phyloP scores from a whole-genome alignment of 208 protist genomes.

The Leishmania guyanensis region DNA sequence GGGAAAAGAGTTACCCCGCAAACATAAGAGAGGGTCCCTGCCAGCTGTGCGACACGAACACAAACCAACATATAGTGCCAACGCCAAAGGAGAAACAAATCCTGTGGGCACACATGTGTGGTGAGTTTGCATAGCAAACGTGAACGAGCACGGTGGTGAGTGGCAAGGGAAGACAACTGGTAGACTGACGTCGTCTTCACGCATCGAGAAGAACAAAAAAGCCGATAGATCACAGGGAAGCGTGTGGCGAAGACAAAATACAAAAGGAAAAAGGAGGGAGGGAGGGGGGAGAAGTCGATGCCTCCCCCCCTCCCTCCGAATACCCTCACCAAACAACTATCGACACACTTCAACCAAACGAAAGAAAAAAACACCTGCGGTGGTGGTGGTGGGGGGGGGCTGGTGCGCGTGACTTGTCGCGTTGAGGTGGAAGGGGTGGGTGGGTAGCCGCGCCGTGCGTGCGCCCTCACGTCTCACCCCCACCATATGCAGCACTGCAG shows the following conservation, averaged over 20 bases:
- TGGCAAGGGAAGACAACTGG: not conserved
- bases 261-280: not conserved
- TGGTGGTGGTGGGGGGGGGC: not conserved
- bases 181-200: not conserved
- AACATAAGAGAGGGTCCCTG: not conserved
- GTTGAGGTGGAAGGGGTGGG: not conserved
- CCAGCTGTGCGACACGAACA: not conserved
- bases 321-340: not conserved
- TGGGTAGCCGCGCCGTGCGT: not conserved
- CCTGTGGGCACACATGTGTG: not conserved
- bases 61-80: too few relatives aligned
- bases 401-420: not conserved
- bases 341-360: not conserved
- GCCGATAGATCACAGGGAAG: constrained; percentile 1
- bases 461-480: not conserved
- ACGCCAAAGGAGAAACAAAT: not conserved
- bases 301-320: not conserved
- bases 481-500: not conserved
- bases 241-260: not conserved
- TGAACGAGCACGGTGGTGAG: not conserved
- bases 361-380: not conserved
- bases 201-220: not conserved
- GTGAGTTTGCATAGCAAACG: not conserved
- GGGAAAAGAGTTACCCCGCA: too few relatives aligned
- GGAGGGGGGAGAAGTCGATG: not conserved